phyloP scores from a whole-genome alignment of 2,329 filamentous ascomycete species.

The Stagonosporopsis vannaccii region DNA sequence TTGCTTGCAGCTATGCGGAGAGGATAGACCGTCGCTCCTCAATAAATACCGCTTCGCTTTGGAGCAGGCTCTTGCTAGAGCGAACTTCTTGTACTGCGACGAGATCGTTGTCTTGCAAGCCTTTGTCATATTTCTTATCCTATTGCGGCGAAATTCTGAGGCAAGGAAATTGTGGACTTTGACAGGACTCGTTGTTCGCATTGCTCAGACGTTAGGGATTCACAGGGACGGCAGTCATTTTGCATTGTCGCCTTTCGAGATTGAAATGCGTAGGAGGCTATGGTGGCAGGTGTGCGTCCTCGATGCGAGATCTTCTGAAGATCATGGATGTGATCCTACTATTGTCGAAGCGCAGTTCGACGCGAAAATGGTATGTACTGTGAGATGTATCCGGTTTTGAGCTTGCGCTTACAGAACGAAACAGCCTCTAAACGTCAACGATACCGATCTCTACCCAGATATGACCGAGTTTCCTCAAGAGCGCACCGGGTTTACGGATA shows the following conservation, averaged over 20 bases:
- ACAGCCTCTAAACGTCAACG: constrained; percentile 63
- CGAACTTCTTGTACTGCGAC: constrained; percentile 68
- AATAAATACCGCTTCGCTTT: constrained; percentile 67
- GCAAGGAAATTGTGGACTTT: constrained; percentile 65
- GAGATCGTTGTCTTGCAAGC: constrained; percentile 69
- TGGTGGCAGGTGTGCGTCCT: constrained; percentile 69
- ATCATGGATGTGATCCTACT: constrained; percentile 68
- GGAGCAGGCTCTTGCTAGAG: constrained; percentile 69
- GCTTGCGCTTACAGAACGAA: constrained; percentile 12
- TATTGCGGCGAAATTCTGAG: constrained; percentile 60
- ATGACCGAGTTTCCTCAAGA: constrained; percentile 59
- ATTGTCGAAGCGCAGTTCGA: constrained; percentile 67
- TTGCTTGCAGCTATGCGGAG: constrained; percentile 58
- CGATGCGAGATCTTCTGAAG: constrained; percentile 67
- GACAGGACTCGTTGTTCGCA: constrained; percentile 64
- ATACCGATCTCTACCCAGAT: constrained; percentile 58
- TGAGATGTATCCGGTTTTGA: no score
- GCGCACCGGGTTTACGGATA: constrained; percentile 63
- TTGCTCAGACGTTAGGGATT: constrained; percentile 66
- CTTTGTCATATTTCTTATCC: constrained; percentile 67
- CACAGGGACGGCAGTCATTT: constrained; percentile 67
- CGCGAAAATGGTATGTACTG: constrained; percentile 57
- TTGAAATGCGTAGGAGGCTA: constrained; percentile 65
- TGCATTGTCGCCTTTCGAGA: constrained; percentile 64
- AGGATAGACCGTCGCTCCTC: constrained; percentile 59